phyloP scores from a whole-genome alignment of 768 basidiomycete genomes.

The Termitomyces sp. region DNA sequence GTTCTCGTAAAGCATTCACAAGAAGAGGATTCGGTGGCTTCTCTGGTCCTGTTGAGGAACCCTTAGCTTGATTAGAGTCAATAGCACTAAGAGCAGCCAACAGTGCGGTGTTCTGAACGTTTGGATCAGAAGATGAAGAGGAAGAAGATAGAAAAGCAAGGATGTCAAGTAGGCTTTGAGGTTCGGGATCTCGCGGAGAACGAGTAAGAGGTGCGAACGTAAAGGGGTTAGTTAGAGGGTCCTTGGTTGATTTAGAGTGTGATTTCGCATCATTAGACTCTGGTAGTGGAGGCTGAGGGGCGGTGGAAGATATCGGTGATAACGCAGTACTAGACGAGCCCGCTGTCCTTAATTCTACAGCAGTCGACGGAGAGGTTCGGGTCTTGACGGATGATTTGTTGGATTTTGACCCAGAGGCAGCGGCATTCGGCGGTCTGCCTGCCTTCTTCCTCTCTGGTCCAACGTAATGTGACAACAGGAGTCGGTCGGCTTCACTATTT shows the following conservation, averaged over 20 bases:
- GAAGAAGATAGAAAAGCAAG: slow-evolving; percentile 23
- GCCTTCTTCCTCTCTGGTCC: slow-evolving; percentile 40
- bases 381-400: slow-evolving; percentile 19
- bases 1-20: slow-evolving; percentile 44
- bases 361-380: background rate
- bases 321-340: background rate
- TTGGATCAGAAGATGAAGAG: slow-evolving; percentile 10
- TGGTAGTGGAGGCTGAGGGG: background rate
- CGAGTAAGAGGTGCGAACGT: slow-evolving; percentile 18
- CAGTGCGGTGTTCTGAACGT: slow-evolving; percentile 17
- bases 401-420: slow-evolving; percentile 16
- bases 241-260: slow-evolving; percentile 10
- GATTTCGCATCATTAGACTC: background rate
- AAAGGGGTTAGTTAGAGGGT: slow-evolving; percentile 15
- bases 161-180: slow-evolving; percentile 20
- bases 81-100: slow-evolving; percentile 20
- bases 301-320: background rate
- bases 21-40: slow-evolving; percentile 20
- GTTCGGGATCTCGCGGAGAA: slow-evolving; percentile 12
- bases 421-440: slow-evolving; percentile 28
- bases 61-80: slow-evolving; percentile 14
- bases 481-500: slow-evolving; percentile 35
- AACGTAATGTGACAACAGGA: slow-evolving; percentile 33
- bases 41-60: background rate
- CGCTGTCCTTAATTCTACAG: background rate